phyloP scores from a whole-genome alignment of 768 basidiomycete species.

The Russula dissimulans region DNA sequence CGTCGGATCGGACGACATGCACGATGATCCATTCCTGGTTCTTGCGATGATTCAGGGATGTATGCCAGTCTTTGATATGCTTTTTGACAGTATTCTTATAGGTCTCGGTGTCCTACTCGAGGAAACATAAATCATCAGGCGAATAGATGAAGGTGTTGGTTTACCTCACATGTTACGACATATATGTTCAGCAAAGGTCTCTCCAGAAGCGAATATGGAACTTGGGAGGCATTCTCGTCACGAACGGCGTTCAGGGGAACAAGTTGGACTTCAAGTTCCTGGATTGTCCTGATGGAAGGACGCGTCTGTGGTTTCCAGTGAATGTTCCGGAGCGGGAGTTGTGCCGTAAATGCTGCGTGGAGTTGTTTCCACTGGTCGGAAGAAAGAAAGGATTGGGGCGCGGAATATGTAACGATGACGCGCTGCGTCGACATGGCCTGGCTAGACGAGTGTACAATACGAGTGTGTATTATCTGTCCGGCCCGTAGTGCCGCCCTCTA shows the following conservation, averaged over 20 bases:
- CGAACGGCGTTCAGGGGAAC: conserved; percentile 56
- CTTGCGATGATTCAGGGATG: conserved; percentile 50
- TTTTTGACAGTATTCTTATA: conserved; percentile 73
- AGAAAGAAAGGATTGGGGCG: conserved; percentile 50
- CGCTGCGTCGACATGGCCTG: conserved; percentile 36
- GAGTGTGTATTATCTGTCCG: not conserved
- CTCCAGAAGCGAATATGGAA: conserved; percentile 71
- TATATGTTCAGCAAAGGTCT: conserved; percentile 82
- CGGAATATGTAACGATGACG: conserved; percentile 61
- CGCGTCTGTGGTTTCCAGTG: conserved; percentile 82
- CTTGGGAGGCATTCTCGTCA: conserved; percentile 68
- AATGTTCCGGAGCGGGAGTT: conserved; percentile 78
- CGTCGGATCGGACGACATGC: conserved; percentile 71
- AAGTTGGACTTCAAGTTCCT: conserved; percentile 74
- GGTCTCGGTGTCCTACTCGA: conserved; percentile 48
- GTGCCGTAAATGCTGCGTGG: conserved; percentile 51
- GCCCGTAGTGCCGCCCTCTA: not conserved
- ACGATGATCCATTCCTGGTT: conserved; percentile 93
- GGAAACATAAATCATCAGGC: conserved; percentile 12
- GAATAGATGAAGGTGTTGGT: conserved; percentile 18
- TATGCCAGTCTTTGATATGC: conserved; percentile 92
- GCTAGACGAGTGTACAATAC: not conserved
- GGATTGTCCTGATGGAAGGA: conserved; percentile 74
- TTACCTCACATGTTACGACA: conserved; percentile 82
- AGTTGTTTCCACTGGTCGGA: conserved; percentile 72